A percentile compares a stretch with the other conserved stretches of the same genome.
phyloP scores from a whole-genome alignment of 139 green algal species.

The Chlamydomonas eustigma region DNA sequence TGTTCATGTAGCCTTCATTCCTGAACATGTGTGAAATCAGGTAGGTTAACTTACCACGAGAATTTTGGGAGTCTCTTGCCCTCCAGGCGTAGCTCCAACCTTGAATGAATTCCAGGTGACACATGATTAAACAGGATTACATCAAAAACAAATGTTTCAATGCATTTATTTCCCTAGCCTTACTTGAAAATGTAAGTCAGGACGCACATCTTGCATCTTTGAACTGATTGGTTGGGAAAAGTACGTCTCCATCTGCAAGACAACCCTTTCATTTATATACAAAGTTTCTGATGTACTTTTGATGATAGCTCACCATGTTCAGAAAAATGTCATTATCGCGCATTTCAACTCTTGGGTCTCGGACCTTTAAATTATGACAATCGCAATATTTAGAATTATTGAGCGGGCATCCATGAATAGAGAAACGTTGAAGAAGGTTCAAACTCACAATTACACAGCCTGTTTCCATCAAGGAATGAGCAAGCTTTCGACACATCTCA shows the following conservation, averaged over 20 bases:
- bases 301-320: background rate
- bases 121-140: background rate
- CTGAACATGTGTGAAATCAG: background rate
- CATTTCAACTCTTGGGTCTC: background rate
- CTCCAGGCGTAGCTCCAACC: background rate
- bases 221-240: background rate
- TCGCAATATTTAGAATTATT: background rate
- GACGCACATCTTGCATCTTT: background rate
- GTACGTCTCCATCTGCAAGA: background rate
- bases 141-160: background rate
- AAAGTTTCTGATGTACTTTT: background rate
- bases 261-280: background rate
- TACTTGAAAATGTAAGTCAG: conserved; percentile 7
- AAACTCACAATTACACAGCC: background rate
- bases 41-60: background rate
- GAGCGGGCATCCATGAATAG: too few relatives aligned
- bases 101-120: background rate
- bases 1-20: too few relatives aligned
- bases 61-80: background rate
- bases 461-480: background rate
- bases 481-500: background rate
- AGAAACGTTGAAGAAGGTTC: background rate
- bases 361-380: background rate
- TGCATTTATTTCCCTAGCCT: too few relatives aligned
- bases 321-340: background rate